phyloP scores from a whole-genome alignment of 495 filamentous ascomycete genomes.

The Trichoderma virens region DNA sequence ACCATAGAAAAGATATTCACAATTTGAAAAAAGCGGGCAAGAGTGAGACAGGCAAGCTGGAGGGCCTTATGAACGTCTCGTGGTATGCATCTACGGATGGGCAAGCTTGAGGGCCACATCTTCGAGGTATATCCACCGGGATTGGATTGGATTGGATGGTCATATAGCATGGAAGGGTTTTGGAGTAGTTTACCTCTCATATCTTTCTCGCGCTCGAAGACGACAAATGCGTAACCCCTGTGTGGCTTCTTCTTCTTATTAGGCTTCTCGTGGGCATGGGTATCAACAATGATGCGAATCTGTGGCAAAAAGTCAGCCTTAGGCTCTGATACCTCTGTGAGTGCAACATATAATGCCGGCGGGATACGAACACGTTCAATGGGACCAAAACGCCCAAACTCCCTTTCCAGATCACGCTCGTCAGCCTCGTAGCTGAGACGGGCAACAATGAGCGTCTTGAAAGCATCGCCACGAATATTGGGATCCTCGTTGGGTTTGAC shows the following conservation, averaged over 20 bases:
- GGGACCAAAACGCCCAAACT: slow-evolving; percentile 90
- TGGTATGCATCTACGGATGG: slow-evolving; percentile 24
- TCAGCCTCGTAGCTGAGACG: slow-evolving; percentile 83
- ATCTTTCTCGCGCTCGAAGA: slow-evolving; percentile 94
- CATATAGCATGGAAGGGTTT: slow-evolving; percentile 14
- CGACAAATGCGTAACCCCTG: slow-evolving; percentile 91
- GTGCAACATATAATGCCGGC: background rate
- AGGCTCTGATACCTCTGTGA: slow-evolving; percentile 5
- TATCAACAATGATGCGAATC: slow-evolving; percentile 79
- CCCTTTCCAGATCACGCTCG: slow-evolving; percentile 82
- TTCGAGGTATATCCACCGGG: slow-evolving; percentile 11
- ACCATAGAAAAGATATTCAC: slow-evolving; percentile 28
- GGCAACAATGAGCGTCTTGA: slow-evolving; percentile 89
- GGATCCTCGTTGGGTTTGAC: slow-evolving; percentile 68
- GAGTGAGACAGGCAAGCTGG: slow-evolving; percentile 47
- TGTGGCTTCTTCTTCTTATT: slow-evolving; percentile 79
- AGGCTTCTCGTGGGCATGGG: slow-evolving; percentile 55
- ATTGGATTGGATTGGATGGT: slow-evolving; percentile 26
- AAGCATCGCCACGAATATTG: slow-evolving; percentile 85
- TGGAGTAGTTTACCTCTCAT: slow-evolving; percentile 83
- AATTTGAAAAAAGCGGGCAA: slow-evolving; percentile 9
- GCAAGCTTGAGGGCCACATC: slow-evolving; percentile 27
- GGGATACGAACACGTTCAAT: slow-evolving; percentile 71
- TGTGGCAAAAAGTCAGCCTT: slow-evolving; percentile 24
- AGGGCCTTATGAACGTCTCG: slow-evolving; percentile 38